Evolutionary conservation across 225 moss, liverwort and hornwort genomes (phyloP), one percentile per base, ranked within the genome.

Genomic region (Anthoceros angustus): DNA sequence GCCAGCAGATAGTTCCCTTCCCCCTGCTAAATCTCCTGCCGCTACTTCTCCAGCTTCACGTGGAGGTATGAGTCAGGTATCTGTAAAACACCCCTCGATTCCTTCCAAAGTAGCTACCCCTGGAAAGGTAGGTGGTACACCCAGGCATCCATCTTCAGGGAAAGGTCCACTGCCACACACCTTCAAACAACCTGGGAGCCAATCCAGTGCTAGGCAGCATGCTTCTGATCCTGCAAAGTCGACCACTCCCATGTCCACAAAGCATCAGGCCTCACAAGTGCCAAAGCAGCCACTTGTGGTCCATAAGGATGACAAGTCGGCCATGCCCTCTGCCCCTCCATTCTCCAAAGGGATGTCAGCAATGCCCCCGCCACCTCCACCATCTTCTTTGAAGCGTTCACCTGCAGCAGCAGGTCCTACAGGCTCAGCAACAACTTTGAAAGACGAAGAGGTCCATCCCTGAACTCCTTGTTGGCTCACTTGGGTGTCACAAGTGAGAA

Each of bases 401-500:
- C 74, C 79, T 39, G 74, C 82, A 12, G 74, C 76, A n/a, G 68
- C 78, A 41, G 74, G 69, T 67, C 45, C 66, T 39, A 71, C 55
- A 12, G 41, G 41, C 12, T 39, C 61, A 41, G 75, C 78, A 8
- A 74, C 78, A 25, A 75, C 77, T 64, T 45, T 82, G 40, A 79
- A 83, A 40, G 82, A 83, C 62, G 82, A 83, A 46, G 82, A 83
- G 82, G 82, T 83, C 41, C 18, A 49, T 66, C 26, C 60, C 41
- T 38, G 20, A 6, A 42, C 16, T 65, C 10, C 7, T 5, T 43
- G 32, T 26, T 14, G 43, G 25, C n/a, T 40, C 12, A 67, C 10
- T 16, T 45, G 67, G 32, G 32, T 32, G 32, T 32, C 2, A 32
- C 4, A 32, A 32, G 1, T 32, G 32, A 32, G 32, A 32, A 32